phyloP scores from a whole-genome alignment of 441 rosid genomes.

The Viola pubescens region DNA sequence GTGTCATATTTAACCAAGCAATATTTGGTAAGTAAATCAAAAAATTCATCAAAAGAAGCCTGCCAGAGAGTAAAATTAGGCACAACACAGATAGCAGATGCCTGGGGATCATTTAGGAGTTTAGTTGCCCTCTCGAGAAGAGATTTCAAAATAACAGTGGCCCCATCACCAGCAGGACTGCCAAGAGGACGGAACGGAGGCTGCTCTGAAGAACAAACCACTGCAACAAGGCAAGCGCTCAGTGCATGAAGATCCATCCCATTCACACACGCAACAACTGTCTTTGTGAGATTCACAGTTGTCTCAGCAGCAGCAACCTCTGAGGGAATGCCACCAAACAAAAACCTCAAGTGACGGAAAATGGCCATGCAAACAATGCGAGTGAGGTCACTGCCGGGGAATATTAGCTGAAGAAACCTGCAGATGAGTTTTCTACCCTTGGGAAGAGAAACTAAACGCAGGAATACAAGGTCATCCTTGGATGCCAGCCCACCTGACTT shows the following conservation, averaged over 20 bases:
- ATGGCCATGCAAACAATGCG: conserved; percentile 88
- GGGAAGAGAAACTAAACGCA: conserved; percentile 71
- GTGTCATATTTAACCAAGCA: conserved; percentile 82
- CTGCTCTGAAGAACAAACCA: conserved; percentile 93
- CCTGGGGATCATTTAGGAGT: conserved; percentile 31
- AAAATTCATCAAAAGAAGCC: conserved; percentile 92
- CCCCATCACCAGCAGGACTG: conserved; percentile 85
- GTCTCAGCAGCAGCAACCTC: conserved; percentile 66
- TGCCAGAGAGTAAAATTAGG: conserved; percentile 77
- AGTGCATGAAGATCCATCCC: conserved; percentile 86
- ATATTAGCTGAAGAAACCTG: conserved; percentile 61
- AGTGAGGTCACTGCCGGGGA: conserved; percentile 76
- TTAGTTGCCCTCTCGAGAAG: conserved; percentile 73
- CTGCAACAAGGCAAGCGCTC: conserved; percentile 91
- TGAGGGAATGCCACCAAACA: conserved; percentile 68
- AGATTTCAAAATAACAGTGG: conserved; percentile 56
- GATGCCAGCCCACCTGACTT: conserved; percentile 46
- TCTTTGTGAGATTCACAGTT: conserved; percentile 47
- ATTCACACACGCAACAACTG: conserved; percentile 56
- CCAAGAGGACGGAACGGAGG: conserved; percentile 98
- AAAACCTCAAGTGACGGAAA: conserved; percentile 68
- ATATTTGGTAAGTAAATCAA: conserved; percentile 81
- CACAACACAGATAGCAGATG: conserved; percentile 35
- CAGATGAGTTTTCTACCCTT: conserved; percentile 69
- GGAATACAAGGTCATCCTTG: conserved; percentile 76